Conservation (phyloP, 2,329 filamentous ascomycete species). For the Fusarium coffeatum region DNA sequence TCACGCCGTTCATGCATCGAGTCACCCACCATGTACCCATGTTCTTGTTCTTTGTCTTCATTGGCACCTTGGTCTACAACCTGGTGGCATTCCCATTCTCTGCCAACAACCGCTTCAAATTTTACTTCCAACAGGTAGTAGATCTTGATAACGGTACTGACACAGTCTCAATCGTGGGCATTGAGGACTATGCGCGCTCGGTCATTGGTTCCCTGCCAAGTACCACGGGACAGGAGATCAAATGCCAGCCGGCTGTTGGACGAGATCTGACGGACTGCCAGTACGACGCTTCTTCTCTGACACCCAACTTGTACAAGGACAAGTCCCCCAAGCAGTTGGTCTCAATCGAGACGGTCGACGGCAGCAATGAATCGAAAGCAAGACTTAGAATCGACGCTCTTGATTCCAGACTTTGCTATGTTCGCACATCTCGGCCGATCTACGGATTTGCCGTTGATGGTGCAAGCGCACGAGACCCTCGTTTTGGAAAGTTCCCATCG, state of each 20-base stretch:
- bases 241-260: conserved; percentile 60
- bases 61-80: conserved; percentile 85
- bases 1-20: conserved; percentile 87
- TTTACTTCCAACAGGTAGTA: conserved; percentile 86
- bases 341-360: conserved; percentile 60
- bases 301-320: conserved; percentile 69
- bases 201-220: conserved; percentile 79
- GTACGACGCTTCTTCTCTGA: conserved; percentile 71
- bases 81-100: conserved; percentile 91
- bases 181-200: conserved; percentile 73
- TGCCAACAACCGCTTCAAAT: conserved; percentile 79
- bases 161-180: conserved; percentile 74
- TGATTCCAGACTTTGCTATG: conserved; percentile 82
- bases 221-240: conserved; percentile 69
- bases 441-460: conserved; percentile 72
- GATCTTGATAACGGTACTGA: conserved; percentile 80
- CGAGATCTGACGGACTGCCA: conserved; percentile 71
- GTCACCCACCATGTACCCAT: conserved; percentile 84
- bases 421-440: conserved; percentile 78
- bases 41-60: conserved; percentile 78
- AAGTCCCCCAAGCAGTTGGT: conserved; percentile 68
- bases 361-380: conserved; percentile 60
- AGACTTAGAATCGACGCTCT: conserved; percentile 74
- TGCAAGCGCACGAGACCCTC: conserved; percentile 67
- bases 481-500: conserved; percentile 73